Conservation (phyloP, 352 stramenopile genomes). For the Thalassiosira livingstoniorum region DNA sequence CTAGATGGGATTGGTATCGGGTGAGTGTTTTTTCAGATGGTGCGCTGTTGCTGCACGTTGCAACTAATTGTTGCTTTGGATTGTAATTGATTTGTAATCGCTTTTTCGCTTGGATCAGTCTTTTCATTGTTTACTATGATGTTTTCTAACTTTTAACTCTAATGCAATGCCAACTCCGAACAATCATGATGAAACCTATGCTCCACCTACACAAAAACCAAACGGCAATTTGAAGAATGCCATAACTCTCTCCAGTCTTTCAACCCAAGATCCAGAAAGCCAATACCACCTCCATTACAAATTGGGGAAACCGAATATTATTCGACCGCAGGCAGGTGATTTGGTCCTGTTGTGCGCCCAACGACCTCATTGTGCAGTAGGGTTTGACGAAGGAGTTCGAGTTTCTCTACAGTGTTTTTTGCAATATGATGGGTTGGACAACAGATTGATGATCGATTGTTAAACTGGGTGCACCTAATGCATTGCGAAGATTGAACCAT, state of each 20-base stretch:
- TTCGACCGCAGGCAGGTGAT: conserved; percentile 84
- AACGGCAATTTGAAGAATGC: conserved; percentile 80
- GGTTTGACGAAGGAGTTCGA: conserved; percentile 79
- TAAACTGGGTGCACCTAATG: conserved; percentile 33
- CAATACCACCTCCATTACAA: conserved; percentile 79
- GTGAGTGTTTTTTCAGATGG: conserved; percentile 45
- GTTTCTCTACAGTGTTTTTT: conserved; percentile 84
- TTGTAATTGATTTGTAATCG: too few relatives aligned
- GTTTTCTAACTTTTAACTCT: too few relatives aligned
- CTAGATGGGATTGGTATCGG: conserved; percentile 87
- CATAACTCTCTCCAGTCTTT: conserved; percentile 78
- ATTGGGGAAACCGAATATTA: conserved; percentile 75
- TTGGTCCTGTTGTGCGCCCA: conserved; percentile 88
- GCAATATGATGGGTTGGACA: conserved; percentile 66
- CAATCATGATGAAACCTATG: too few relatives aligned
- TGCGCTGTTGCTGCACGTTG: too few relatives aligned
- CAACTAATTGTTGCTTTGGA: too few relatives aligned
- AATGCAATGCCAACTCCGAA: too few relatives aligned
- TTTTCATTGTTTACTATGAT: too few relatives aligned
- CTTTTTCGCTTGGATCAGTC: too few relatives aligned
- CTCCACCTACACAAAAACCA: too few relatives aligned
- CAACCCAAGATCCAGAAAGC: conserved; percentile 82
- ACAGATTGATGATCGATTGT: conserved; percentile 78
- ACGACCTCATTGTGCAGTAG: conserved; percentile 86
- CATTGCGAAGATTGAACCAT: too few relatives aligned